Evolutionary conservation across 2,329 filamentous ascomycete genomes (phyloP), one percentile per base, ranked within the genome.

Genomic region (Orbilia blumenaviensis): DNA sequence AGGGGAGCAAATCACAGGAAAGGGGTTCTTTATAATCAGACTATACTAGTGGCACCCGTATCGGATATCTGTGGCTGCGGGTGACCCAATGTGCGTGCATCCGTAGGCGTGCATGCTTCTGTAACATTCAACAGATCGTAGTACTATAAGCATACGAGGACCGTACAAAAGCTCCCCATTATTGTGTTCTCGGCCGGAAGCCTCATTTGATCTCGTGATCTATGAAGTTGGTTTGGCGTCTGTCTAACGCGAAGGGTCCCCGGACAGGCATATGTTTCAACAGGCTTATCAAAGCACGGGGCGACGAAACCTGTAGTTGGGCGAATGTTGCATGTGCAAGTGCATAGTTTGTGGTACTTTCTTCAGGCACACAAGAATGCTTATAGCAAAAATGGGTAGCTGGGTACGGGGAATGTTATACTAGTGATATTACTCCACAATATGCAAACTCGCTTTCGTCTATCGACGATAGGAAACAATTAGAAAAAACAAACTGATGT

Each of bases 381-480:
- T 36, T 54, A 16, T 14, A 21, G 29, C 34, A 27, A 34, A 34
- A n/a, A 38, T 23, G 8, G 32, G 52, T 5, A 5, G 14, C 16
- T 38, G n/a, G 36, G 52, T 18, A 56, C 29, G 32, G 48, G 8
- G 27, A 54, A n/a, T 56, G 32, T 36, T 56, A 25, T 54, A 56
- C 29, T 21, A 32, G 27, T 12, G 38, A 61, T 62, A 56, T 69
- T 71, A 56, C 56, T 63, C 56, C 46, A 56, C 44, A 56, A 50
- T 16, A 63, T 71, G 46, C 66, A n/a, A n/a, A n/a, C n/a, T 12
- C 25, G 21, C 34, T 32, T 32, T 62, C 16, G 23, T 52, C n/a
- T 56, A 56, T 36, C 9, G 23, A 46, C 32, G 10, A 23, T 10
- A n/a, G 23, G 38, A 34, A 68, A 63, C 44, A 21, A 44, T 2